Evolutionary conservation across 2,329 filamentous ascomycete genomes (phyloP).

Genomic region (Periconia macrospinosa): DNA sequence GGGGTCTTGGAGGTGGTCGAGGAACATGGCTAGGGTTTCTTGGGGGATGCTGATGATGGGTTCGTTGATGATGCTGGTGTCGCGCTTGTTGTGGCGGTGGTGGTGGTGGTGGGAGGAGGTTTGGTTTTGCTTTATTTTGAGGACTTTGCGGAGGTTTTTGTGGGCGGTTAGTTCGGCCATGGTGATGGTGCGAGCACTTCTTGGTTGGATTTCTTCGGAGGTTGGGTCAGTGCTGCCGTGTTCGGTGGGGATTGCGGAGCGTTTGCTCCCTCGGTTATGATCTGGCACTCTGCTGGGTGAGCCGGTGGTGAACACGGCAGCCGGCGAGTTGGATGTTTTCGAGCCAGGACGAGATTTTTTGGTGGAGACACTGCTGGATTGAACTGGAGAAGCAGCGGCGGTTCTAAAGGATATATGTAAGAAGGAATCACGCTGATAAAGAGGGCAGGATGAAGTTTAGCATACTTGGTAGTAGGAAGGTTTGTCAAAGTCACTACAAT

Average conservation of each 20-base stretch:
- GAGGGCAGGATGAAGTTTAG: background rate
- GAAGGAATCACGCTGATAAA: background rate
- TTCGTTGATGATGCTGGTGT: background rate
- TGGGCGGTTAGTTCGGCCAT: background rate
- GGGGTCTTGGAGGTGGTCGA: background rate
- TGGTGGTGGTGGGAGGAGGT: background rate
- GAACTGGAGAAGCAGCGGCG: too few species aligned
- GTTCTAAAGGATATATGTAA: too few species aligned
- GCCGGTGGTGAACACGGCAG: too few species aligned
- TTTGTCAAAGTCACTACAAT: too few species aligned
- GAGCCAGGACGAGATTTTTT: too few species aligned
- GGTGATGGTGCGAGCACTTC: background rate
- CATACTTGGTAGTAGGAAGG: too few species aligned
- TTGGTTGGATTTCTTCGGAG: too few species aligned
- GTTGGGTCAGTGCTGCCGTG: too few species aligned
- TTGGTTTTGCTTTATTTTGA: background rate
- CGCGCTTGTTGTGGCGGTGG: background rate
- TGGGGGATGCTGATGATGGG: background rate
- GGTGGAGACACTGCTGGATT: too few species aligned
- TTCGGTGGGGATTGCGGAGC: too few species aligned
- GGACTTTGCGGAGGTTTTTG: background rate
- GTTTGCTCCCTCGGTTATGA: too few species aligned
- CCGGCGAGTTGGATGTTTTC: too few species aligned
- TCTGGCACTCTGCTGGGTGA: background rate
- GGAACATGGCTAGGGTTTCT: background rate